These are phyloP conservation scores for Melanomma pulvis-pyrius DNA, from an alignment of 495 filamentous ascomycete genomes.

Conservation along the genomic window DNA sequence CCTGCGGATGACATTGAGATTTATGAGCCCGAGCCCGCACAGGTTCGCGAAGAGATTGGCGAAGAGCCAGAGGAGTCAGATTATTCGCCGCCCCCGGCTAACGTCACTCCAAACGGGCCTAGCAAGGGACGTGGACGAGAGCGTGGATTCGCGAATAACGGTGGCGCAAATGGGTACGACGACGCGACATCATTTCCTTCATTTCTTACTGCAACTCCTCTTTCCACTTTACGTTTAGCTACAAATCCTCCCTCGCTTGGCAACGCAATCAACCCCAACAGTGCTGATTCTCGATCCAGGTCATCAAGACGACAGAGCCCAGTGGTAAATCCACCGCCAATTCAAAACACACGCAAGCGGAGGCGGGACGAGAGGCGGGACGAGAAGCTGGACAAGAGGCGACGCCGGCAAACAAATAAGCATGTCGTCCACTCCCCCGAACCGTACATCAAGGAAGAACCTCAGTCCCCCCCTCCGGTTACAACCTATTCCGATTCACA, in stretches of 20 bases:
- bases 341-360: slow-evolving; percentile 29
- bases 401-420: slow-evolving; percentile 48
- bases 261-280: not conserved
- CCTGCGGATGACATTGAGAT: slow-evolving; percentile 37
- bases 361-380: slow-evolving; percentile 37
- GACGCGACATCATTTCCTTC: slow-evolving; percentile 12
- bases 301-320: slow-evolving; percentile 34
- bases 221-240: too few species aligned
- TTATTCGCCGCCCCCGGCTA: slow-evolving; percentile 39
- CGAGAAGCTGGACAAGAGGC: slow-evolving; percentile 50
- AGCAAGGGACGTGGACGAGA: slow-evolving; percentile 10
- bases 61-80: slow-evolving; percentile 35
- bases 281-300: slow-evolving; percentile 7
- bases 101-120: not conserved
- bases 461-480: slow-evolving; percentile 77
- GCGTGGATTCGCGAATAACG: slow-evolving; percentile 5
- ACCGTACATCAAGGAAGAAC: slow-evolving; percentile 83
- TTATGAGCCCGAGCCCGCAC: slow-evolving; percentile 27
- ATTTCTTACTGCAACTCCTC: not conserved
- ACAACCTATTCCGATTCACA: slow-evolving; percentile 36
- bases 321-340: slow-evolving; percentile 6
- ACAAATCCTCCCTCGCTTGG: not conserved
- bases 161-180: slow-evolving; percentile 29
- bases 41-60: slow-evolving; percentile 13
- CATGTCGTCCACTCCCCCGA: slow-evolving; percentile 45